phyloP scores from a whole-genome alignment of 768 basidiomycete species.

The Trametes cingulata region DNA sequence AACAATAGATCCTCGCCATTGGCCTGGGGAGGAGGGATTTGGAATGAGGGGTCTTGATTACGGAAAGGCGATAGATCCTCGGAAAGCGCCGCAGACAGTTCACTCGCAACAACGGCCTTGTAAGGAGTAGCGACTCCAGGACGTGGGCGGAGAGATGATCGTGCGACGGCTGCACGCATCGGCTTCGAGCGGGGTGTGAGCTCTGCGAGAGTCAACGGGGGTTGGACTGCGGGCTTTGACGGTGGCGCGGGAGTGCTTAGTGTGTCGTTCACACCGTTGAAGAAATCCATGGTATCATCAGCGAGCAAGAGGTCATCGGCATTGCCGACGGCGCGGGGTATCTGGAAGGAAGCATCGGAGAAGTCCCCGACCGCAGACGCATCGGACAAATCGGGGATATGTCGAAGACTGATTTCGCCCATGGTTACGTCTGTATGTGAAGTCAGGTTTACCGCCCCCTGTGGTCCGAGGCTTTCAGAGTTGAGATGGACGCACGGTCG shows the following conservation, averaged over 20 bases:
- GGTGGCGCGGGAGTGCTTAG: constrained; percentile 34
- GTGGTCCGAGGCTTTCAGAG: no score
- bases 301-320: constrained; percentile 38
- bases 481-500: no score
- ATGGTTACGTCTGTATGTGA: background rate
- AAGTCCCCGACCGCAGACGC: constrained; percentile 44
- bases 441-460: background rate
- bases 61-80: constrained; percentile 21
- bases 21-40: constrained; percentile 21
- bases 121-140: constrained; percentile 25
- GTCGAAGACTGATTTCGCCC: constrained; percentile 48
- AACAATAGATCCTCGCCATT: constrained; percentile 16
- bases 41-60: constrained; percentile 25
- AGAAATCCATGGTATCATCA: constrained; percentile 47
- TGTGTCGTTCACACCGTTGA: constrained; percentile 43
- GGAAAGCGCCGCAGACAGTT: constrained; percentile 22
- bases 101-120: constrained; percentile 14
- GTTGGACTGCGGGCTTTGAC: constrained; percentile 21
- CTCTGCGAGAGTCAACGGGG: constrained; percentile 26
- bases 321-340: constrained; percentile 41
- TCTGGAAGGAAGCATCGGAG: constrained; percentile 52
- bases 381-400: constrained; percentile 56
- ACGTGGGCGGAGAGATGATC: constrained; percentile 24
- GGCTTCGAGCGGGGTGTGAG: constrained; percentile 28
- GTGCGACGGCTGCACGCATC: constrained; percentile 8